A percentile compares a stretch with the other conserved stretches of the same genome.
Evolutionary conservation across 2,329 filamentous ascomycete genomes (phyloP).

Genomic region (Trichoderma sp.): DNA sequence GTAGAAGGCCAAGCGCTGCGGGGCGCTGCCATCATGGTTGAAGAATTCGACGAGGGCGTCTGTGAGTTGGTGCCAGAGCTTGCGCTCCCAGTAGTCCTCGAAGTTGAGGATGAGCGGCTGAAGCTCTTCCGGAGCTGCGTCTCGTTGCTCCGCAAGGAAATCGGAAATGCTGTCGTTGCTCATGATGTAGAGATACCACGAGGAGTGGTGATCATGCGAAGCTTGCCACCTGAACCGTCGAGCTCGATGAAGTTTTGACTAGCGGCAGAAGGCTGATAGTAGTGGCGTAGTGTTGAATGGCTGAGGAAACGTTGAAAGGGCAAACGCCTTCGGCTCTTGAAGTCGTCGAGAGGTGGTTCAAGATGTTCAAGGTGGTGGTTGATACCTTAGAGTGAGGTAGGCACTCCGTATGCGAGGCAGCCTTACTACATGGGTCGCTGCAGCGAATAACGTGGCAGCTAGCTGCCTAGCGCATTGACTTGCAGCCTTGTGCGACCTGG

Average conservation of each 20-base stretch:
- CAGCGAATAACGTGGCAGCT: constrained; percentile 25
- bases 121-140: constrained; percentile 82
- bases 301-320: not conserved
- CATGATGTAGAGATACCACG: constrained; percentile 54
- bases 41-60: constrained; percentile 88
- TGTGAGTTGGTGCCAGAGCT: constrained; percentile 98
- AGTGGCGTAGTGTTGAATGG: not conserved
- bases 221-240: not conserved
- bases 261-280: not conserved
- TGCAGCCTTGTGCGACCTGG: constrained; percentile 9
- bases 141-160: constrained; percentile 88
- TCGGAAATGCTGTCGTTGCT: constrained; percentile 86
- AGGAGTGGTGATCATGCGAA: constrained; percentile 5
- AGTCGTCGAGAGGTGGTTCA: not conserved
- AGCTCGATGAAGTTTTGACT: not conserved
- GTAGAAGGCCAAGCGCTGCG: constrained; percentile 87
- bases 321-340: not conserved
- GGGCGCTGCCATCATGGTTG: constrained; percentile 74
- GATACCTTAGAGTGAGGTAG: not conserved
- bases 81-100: constrained; percentile 96
- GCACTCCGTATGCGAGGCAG: constrained; percentile 6
- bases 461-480: constrained; percentile 19
- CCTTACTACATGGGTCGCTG: constrained; percentile 14
- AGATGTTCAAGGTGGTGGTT: constrained; percentile 12
- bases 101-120: constrained; percentile 88